Conservation (phyloP, 805 yeast species). For the Myxozyma nipponensis region DNA sequence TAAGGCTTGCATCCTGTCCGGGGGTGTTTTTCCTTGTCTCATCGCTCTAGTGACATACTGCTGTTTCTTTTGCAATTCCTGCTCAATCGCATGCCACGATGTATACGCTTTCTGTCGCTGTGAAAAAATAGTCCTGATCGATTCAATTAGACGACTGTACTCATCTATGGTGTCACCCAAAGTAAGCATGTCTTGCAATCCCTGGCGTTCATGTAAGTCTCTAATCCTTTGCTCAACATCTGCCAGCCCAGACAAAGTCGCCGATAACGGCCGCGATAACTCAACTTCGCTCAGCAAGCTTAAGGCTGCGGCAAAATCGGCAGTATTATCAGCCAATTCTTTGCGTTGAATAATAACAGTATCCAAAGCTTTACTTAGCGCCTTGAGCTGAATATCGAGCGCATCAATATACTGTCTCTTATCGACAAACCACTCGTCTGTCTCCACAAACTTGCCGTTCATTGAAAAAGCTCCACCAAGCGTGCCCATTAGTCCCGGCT, state of each 20-base stretch:
- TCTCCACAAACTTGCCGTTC: constrained; percentile 61
- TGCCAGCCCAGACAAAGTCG: constrained; percentile 66
- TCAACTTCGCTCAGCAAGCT: constrained; percentile 69
- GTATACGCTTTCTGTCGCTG: constrained; percentile 61
- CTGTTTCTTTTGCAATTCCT: constrained; percentile 48
- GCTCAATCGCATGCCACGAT: constrained; percentile 45
- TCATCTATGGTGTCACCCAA: constrained; percentile 86
- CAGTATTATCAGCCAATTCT: constrained; percentile 64
- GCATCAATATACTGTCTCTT: constrained; percentile 65
- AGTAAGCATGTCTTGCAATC: constrained; percentile 80
- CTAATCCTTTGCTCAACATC: constrained; percentile 66
- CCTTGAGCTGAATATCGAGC: constrained; percentile 67
- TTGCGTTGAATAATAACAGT: constrained; percentile 68
- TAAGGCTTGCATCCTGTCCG: constrained; percentile 57
- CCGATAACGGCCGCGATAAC: constrained; percentile 60
- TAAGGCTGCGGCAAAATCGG: constrained; percentile 58
- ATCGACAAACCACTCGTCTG: constrained; percentile 71
- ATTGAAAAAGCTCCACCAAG: constrained; percentile 59
- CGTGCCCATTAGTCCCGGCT: constrained; percentile 34
- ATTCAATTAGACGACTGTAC: constrained; percentile 70
- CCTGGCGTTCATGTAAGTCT: constrained; percentile 70
- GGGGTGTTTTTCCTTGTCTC: constrained; percentile 50
- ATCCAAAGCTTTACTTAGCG: constrained; percentile 68
- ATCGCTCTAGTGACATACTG: constrained; percentile 45
- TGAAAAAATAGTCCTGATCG: constrained; percentile 67